Percentiles rank a stretch among this genome's conserved stretches.
phyloP scores from a whole-genome alignment of 2,329 filamentous ascomycete genomes.

The Elsinoe ampelina region DNA sequence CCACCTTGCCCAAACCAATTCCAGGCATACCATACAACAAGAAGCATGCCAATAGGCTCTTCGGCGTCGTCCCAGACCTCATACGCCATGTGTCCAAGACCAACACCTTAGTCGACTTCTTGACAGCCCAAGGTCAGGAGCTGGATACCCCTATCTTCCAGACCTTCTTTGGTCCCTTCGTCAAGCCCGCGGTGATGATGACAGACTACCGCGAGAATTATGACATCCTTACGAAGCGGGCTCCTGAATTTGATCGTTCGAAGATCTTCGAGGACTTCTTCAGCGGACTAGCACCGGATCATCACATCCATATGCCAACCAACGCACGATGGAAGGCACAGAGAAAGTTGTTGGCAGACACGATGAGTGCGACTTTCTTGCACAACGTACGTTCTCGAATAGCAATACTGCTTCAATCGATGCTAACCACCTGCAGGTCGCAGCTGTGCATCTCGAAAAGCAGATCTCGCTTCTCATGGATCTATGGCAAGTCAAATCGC shows the following conservation, averaged over 20 bases:
- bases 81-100: slow-evolving; percentile 25
- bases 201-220: slow-evolving; percentile 36
- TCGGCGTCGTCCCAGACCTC: slow-evolving; percentile 39
- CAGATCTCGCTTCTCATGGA: slow-evolving; percentile 21
- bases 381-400: slow-evolving; percentile 13
- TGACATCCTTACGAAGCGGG: slow-evolving; percentile 38
- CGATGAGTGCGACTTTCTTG: slow-evolving; percentile 24
- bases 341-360: slow-evolving; percentile 22
- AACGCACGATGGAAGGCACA: slow-evolving; percentile 20
- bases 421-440: slow-evolving; percentile 15
- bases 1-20: slow-evolving; percentile 35
- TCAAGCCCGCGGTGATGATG: slow-evolving; percentile 37
- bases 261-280: slow-evolving; percentile 26
- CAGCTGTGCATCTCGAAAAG: slow-evolving; percentile 23
- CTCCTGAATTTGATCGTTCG: slow-evolving; percentile 38
- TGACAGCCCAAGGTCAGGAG: slow-evolving; percentile 15
- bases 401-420: background rate
- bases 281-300: slow-evolving; percentile 17
- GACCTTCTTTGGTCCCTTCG: slow-evolving; percentile 38
- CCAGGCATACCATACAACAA: slow-evolving; percentile 40
- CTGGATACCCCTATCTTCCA: slow-evolving; percentile 38
- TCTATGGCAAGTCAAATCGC: slow-evolving; percentile 26
- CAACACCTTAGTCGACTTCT: slow-evolving; percentile 8
- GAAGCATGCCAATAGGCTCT: slow-evolving; percentile 26
- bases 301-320: slow-evolving; percentile 21